Evolutionary conservation across 208 protist genomes (phyloP).

Genomic region (Trypanosoma congolense): DNA sequence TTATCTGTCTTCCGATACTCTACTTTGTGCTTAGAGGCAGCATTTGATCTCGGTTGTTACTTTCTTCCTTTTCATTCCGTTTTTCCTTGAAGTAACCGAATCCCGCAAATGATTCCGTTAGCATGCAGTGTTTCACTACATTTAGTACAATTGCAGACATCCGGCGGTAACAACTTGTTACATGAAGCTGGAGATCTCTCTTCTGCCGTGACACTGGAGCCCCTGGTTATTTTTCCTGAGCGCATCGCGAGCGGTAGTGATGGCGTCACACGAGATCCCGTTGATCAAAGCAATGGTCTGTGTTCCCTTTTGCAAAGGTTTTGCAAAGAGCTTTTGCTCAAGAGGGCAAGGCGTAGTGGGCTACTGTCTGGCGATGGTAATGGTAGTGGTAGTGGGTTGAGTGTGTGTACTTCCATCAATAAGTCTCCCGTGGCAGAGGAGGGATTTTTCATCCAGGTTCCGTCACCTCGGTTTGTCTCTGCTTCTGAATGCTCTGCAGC

Average conservation of each 20-base stretch:
- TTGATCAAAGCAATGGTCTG: slow-evolving; percentile 26
- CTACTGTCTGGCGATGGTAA: slow-evolving; percentile 10
- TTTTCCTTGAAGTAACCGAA: slow-evolving; percentile 1
- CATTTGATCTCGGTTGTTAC: background rate
- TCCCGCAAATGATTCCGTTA: slow-evolving; percentile 5
- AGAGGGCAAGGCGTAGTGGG: slow-evolving; percentile 12
- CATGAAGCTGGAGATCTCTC: background rate
- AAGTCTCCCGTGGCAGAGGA: slow-evolving; percentile 35
- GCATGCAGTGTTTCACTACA: slow-evolving; percentile 20
- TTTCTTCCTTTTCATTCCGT: background rate
- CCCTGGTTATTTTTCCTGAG: slow-evolving; percentile 12
- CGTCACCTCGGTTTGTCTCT: slow-evolving; percentile 31
- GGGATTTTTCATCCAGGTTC: slow-evolving; percentile 63
- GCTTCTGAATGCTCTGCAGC: slow-evolving; percentile 23
- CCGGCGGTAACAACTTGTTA: background rate
- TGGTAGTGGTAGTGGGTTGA: no score
- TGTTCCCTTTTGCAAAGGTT: slow-evolving; percentile 27
- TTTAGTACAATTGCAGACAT: background rate
- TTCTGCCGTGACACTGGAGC: slow-evolving; percentile 5
- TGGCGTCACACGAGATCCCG: slow-evolving; percentile 5
- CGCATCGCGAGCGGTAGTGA: background rate
- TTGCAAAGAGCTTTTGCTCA: slow-evolving; percentile 19
- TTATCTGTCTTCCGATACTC: no score
- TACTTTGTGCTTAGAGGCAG: no score
- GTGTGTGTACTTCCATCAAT: slow-evolving; percentile 24